Evolutionary conservation across 306 rosid genomes (phyloP), one percentile per base, ranked within the genome.

Genomic region (Trifolium dubium): DNA sequence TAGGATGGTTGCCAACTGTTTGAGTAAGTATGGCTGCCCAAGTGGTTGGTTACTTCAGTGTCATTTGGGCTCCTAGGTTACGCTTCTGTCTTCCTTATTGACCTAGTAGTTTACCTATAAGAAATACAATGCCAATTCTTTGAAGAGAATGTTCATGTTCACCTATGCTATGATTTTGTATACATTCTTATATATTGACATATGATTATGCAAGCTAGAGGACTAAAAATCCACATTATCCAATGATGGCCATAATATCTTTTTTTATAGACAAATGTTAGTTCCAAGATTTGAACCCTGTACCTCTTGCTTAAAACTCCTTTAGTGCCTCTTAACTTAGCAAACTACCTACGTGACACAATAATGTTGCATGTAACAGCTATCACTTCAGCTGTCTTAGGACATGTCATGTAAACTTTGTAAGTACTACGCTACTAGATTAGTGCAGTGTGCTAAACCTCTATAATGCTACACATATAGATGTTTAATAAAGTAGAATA

Each of bases 181-280:
- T n/a, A n/a, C n/a, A n/a, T n/a, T n/a, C 39, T 6, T 32, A 13
- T 53, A 10, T 23, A 17, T 17, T 70, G 5, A 18, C 64, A 44
- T 75, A 77, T 63, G n/a, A n/a, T n/a, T 17, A 69, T 63, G 30
- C 6, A 39, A 23, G 13, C 61, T 44, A 51, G 72, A 47, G n/a
- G n/a, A 35, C 10, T 60, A 39, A 49, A 41, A n/a, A n/a, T 54
- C n/a, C 60, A 55, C 53, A 68, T 59, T 60, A 40, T 60, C 53
- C 14, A 12, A 23, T 39, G 51, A 34, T 34, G 37, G 6, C 37
- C 5, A 34, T 34, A 34, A 34, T 5, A 34, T 34, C 37, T 32
- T 32, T 6, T 5, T 34, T 34, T 34, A 67, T 50, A 37, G 17
- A 14, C 66, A 40, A 47, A 35, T 40, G 3, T 8, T 10, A 41